These are phyloP conservation scores for Typha latifolia DNA, from an alignment of 176 grass and related monocot genomes.

Conservation along the genomic window DNA sequence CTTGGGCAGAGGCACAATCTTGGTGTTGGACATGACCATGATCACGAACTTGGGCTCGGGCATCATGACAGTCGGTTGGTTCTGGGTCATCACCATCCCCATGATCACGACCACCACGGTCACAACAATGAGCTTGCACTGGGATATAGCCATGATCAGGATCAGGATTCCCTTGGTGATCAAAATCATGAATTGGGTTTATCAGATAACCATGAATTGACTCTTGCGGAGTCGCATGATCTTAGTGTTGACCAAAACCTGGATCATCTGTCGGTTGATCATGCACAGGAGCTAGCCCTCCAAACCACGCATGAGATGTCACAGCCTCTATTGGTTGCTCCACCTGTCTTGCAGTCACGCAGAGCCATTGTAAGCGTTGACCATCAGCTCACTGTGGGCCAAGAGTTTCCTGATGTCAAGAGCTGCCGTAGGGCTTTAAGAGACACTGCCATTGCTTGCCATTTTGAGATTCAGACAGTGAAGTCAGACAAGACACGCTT, in stretches of 20 bases:
- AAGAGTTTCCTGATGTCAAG: slow-evolving; percentile 85
- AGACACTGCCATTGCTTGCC: slow-evolving; percentile 85
- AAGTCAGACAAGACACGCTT: slow-evolving; percentile 88
- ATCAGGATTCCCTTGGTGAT: slow-evolving; percentile 24
- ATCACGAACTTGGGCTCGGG: slow-evolving; percentile 40
- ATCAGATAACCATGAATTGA: slow-evolving; percentile 60
- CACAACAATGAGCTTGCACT: slow-evolving; percentile 59
- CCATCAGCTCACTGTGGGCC: slow-evolving; percentile 65
- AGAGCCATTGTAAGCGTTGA: slow-evolving; percentile 42
- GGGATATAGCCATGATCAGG: slow-evolving; percentile 48
- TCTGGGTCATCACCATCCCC: slow-evolving; percentile 40
- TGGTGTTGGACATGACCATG: slow-evolving; percentile 27
- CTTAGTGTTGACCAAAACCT: slow-evolving; percentile 52
- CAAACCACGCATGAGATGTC: slow-evolving; percentile 42
- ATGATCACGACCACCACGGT: slow-evolving; percentile 16
- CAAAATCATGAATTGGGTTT: slow-evolving; percentile 53
- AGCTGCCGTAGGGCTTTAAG: slow-evolving; percentile 81
- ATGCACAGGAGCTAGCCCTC: slow-evolving; percentile 64
- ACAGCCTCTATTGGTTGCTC: slow-evolving; percentile 39
- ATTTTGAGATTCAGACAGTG: slow-evolving; percentile 95
- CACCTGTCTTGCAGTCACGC: slow-evolving; percentile 69
- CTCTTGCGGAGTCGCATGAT: slow-evolving; percentile 54
- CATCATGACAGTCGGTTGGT: slow-evolving; percentile 57
- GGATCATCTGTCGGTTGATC: slow-evolving; percentile 66
- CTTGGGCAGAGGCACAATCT: slow-evolving; percentile 31